phyloP scores from a whole-genome alignment of 1,139 yeast species.

The Yamadazyma atlantica region DNA sequence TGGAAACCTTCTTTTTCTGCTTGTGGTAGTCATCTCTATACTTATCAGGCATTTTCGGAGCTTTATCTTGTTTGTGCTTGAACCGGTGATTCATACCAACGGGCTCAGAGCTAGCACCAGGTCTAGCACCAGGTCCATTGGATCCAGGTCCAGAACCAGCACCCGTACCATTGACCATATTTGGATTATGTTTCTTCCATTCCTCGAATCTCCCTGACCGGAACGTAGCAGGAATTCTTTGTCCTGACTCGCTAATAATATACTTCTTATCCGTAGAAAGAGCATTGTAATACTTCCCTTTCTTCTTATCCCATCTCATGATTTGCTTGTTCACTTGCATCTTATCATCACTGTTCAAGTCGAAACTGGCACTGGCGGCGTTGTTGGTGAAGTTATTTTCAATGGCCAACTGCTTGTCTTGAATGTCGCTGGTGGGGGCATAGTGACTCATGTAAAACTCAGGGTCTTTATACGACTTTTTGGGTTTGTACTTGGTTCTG shows the following conservation, averaged over 20 bases:
- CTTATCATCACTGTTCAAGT: slow-evolving; percentile 78
- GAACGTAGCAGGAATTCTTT: slow-evolving; percentile 87
- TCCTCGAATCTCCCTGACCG: slow-evolving; percentile 88
- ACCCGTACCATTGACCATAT: not conserved
- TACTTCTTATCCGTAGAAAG: slow-evolving; percentile 80
- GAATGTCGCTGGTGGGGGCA: slow-evolving; percentile 78
- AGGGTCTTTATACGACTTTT: slow-evolving; percentile 71
- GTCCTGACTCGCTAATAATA: slow-evolving; percentile 94
- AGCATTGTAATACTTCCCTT: slow-evolving; percentile 84
- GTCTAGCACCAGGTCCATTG: too few species aligned
- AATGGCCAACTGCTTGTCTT: slow-evolving; percentile 74
- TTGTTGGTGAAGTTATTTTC: slow-evolving; percentile 75
- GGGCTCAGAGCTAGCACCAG: too few species aligned
- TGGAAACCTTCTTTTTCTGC: slow-evolving; percentile 80
- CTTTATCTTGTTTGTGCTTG: slow-evolving; percentile 71
- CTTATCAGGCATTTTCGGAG: slow-evolving; percentile 89
- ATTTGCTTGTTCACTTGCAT: slow-evolving; percentile 64
- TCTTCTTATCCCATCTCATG: slow-evolving; percentile 92
- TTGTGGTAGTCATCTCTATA: slow-evolving; percentile 81
- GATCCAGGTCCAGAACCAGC: slow-evolving; percentile 15
- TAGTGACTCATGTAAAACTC: slow-evolving; percentile 83
- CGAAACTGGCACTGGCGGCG: slow-evolving; percentile 83
- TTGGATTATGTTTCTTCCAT: slow-evolving; percentile 66
- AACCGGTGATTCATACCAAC: slow-evolving; percentile 43
- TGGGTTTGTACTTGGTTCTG: slow-evolving; percentile 25